Conservation (phyloP, 2,329 filamentous ascomycete genomes). For the Botrytis deweyae region DNA sequence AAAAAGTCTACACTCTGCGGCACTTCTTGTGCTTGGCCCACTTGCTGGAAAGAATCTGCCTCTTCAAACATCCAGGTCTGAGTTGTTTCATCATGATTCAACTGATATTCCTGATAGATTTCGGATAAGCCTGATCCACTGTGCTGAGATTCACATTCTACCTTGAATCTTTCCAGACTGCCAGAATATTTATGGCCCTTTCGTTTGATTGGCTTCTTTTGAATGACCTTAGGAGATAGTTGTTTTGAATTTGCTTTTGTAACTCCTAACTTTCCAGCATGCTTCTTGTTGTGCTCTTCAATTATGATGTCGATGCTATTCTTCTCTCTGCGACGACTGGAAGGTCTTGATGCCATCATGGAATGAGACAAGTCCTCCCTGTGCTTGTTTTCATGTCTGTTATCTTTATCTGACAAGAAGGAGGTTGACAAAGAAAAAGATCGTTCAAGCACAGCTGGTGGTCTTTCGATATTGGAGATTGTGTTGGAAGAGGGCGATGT, state of each 20-base stretch:
- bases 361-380: not conserved
- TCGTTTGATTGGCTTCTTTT: not conserved
- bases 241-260: not conserved
- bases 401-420: not conserved
- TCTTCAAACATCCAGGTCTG: too few relatives aligned
- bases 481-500: not conserved
- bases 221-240: not conserved
- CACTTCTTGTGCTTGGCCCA: not conserved
- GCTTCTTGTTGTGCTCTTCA: not conserved
- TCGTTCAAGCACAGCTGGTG: not conserved
- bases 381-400: not conserved
- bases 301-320: not conserved
- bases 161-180: not conserved
- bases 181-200: not conserved
- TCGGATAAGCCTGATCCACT: not conserved
- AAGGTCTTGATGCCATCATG: not conserved
- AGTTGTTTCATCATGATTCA: not conserved
- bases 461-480: not conserved
- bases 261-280: not conserved
- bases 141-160: too few relatives aligned
- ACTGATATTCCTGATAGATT: not conserved
- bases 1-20: not conserved
- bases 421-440: not conserved
- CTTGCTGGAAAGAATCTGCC: not conserved
- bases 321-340: not conserved